Evolutionary conservation across 2,329 filamentous ascomycete species (phyloP).

Genomic region (Cryphonectria parasitica): DNA sequence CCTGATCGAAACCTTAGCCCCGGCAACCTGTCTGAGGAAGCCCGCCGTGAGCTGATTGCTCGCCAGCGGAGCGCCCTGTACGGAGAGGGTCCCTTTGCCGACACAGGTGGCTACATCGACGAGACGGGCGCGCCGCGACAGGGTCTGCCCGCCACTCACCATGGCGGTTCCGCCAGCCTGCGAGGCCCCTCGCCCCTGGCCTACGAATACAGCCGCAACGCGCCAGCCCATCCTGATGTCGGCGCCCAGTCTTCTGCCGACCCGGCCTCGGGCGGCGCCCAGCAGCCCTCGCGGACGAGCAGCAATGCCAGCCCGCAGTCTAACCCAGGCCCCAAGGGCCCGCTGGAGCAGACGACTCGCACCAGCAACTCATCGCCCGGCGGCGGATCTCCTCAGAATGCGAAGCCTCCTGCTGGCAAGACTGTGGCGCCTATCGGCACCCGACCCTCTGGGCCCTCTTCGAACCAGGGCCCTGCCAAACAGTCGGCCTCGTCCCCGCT

Average conservation of each 20-base stretch:
- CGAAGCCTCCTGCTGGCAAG: constrained; percentile 56
- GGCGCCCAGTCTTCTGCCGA: constrained; percentile 50
- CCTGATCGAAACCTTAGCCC: constrained; percentile 85
- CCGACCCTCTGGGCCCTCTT: constrained; percentile 65
- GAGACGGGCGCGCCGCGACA: constrained; percentile 67
- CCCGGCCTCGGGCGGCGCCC: constrained; percentile 47
- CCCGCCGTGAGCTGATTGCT: constrained; percentile 92
- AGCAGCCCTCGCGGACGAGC: constrained; percentile 72
- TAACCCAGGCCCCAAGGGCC: constrained; percentile 62
- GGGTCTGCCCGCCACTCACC: constrained; percentile 65
- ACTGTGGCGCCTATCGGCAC: constrained; percentile 93
- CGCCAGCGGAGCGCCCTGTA: constrained; percentile 95
- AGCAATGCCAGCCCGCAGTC: constrained; percentile 85
- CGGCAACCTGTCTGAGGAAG: constrained; percentile 86
- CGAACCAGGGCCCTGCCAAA: constrained; percentile 59
- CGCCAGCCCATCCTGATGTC: constrained; percentile 55
- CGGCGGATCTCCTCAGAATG: constrained; percentile 70
- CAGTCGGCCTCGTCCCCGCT: constrained; percentile 90
- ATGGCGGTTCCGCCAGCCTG: constrained; percentile 64
- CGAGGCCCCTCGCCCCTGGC: constrained; percentile 80
- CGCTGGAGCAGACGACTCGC: constrained; percentile 72
- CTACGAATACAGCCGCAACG: constrained; percentile 63
- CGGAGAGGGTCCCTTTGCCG: constrained; percentile 73
- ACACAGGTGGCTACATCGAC: constrained; percentile 68
- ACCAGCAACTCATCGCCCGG: constrained; percentile 85